Base-by-base conservation (phyloP, 345 rosid genomes). In the Arabidopsis suecica region DNA sequence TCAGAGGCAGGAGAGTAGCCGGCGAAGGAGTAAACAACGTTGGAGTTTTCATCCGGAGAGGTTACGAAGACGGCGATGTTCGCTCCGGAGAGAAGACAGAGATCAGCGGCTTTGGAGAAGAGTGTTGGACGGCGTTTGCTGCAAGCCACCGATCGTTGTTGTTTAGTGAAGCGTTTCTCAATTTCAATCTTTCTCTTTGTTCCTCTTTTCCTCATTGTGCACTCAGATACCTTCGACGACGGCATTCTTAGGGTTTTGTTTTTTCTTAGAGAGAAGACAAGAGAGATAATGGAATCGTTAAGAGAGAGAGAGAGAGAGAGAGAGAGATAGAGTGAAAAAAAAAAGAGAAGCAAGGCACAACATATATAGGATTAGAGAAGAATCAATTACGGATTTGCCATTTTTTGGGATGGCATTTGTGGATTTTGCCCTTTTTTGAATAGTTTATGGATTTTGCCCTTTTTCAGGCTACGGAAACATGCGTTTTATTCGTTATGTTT, bases 51-150 rank as follows among this genome's bases (percentile, higher is more conserved):
- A 3, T 28, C 3, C 7, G 63, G 63, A 36, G 45, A 34, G 8
- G 28, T 59, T 36, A 59, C 63, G 9, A 59, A 59, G 7, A 59
- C 45, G n/a, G 44, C 63, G 7, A 59, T 3, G 63, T 36, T 34
- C 8, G 62, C 28, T 34, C 62, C 14, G 25, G 44, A 8, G 14
- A 34, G 12, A 16, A 4, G 62, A 36, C 44, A 34, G 2, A 58
- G 28, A 58, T 58, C 62, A 6, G 62, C 62, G 0, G 62, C 62
- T 4, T 58, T 58, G 11, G 42, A 58, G 1, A 58, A 58, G 4
- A 58, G 14, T 0, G 44, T 58, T 16, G 9, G 25, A 59, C 63
- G 63, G n/a, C 45, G 63, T 59, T 59, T 59, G 3, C 8, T n/a
- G 12, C 63, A 59, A 36, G 63, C 14, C 8, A 59, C 44, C 0